Base-by-base conservation (phyloP, 805 yeast genomes). In the Candida xiaguanensis region DNA sequence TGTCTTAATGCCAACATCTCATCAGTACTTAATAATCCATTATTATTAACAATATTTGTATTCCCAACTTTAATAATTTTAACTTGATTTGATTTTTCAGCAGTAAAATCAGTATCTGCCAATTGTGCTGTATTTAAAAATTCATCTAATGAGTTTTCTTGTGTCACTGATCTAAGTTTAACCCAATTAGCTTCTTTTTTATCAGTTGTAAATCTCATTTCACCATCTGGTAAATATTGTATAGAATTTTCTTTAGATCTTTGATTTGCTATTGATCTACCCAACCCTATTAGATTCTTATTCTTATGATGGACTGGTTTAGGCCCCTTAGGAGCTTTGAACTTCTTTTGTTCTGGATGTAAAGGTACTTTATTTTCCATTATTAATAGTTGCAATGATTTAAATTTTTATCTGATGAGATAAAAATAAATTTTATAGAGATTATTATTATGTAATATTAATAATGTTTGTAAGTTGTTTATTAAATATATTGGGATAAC, bases 21-120 rank as follows among this genome's bases (percentile, higher is more conserved):
- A 38, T 79, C 89, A 19, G 73, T 72, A 0, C 82, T 74, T 42
- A 90, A 66, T 34, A 87, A 53, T 5, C 74, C 74, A 38, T 45
- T 63, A 42, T 65, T 70, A 47, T 58, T 62, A 12, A 59, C 65
- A 34, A 61, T 58, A 36, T 63, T 60, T 41, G 65, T 71, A 59
- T 67, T 69, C 5, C 85, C 87, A 43, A 85, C 81, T 55, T 82
- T 78, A 50, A 93, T 82, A 51, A 93, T 87, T 52, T 83, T 85
- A 43, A 93, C 90, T 49, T 83, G 86, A 33, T 83, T 80, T 42
- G 80, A 74, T 55, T 83, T 80, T 49, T 91, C 97, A 3, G 98
- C 96, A 7, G 96, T 81, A 65, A 93, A 93, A 65, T 93, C 98
- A 15, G 91, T 89, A 56, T 89, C 96, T 2, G 97, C 96, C 42